Evolutionary conservation across 495 filamentous ascomycete genomes (phyloP), one percentile per base, ranked within the genome.

Genomic region (Annulohypoxylon bovei): DNA sequence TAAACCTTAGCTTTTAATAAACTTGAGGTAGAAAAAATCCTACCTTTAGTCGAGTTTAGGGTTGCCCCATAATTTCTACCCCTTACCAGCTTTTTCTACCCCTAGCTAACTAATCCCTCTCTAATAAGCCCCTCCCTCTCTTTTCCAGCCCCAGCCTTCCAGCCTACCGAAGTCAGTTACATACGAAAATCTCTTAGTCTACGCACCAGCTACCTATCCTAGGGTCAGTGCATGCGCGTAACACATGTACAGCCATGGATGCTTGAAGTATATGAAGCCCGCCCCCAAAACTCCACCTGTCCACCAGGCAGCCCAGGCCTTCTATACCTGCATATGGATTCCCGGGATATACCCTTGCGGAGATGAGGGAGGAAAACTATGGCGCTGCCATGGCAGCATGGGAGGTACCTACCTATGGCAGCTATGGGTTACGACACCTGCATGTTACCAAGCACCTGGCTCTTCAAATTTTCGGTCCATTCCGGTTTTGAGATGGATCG

Each of bases 361-460:
- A 39, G 28, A 32, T 3, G 27, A 52, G 25, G 25, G 4, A 52
- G 5, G 23, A 9, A 52, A 30, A 16, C 47, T 6, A 11, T 8
- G 44, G 44, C 44, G 44, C 22, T 25, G 9, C 9, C 11, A 32
- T 32, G 30, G n/a, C n/a, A 32, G 37, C 37, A n/a, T n/a, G 12
- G 37, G 11, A 11, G 35, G 44, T 49, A 58, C 37, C 16, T 46
- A 20, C n/a, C 28, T 25, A 23, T 22, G 50, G 42, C 27, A 53
- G 44, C 8, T 32, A 63, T 68, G 37, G 49, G 52, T 58, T 44
- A 50, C 23, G 42, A 37, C 33, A 22, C 25, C 61, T 28, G 28
- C 52, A 65, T 47, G 57, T 52, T 68, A 68, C 65, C 57, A 57
- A 20, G 42, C 42, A 40, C 40, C 57, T 44, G 58, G 58, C 20